Evolutionary conservation across 768 basidiomycete species (phyloP).

Genomic region (Bullera alba): DNA sequence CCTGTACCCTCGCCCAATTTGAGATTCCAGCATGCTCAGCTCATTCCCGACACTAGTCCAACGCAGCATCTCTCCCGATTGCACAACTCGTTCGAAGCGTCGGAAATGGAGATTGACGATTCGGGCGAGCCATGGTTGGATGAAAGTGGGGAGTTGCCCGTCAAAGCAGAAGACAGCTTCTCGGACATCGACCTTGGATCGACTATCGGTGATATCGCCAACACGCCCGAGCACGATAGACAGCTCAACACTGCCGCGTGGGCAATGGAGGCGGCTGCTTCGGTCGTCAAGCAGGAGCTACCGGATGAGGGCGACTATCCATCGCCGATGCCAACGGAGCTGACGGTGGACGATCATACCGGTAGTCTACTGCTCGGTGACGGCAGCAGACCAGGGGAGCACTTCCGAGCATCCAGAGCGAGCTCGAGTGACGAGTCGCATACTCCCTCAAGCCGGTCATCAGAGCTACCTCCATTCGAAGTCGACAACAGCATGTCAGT

Average conservation of each 20-base stretch:
- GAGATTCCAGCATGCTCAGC: conserved; percentile 4
- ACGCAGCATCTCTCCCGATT: conserved; percentile 25
- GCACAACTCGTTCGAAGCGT: conserved; percentile 17
- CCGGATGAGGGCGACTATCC: conserved; percentile 33
- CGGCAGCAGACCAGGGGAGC: neutral
- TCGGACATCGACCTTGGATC: conserved; percentile 27
- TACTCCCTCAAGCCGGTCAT: conserved; percentile 25
- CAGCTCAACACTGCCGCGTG: conserved; percentile 28
- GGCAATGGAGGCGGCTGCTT: conserved; percentile 25
- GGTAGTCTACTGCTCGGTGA: too few species aligned
- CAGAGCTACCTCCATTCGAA: conserved; percentile 27
- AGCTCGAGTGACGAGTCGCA: conserved; percentile 16
- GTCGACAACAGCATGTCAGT: conserved; percentile 11
- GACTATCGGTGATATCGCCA: conserved; percentile 21
- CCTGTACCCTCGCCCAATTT: conserved; percentile 24
- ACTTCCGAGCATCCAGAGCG: conserved; percentile 11
- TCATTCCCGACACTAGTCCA: conserved; percentile 20
- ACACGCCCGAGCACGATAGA: conserved; percentile 33
- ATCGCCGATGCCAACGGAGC: conserved; percentile 21
- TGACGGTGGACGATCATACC: conserved; percentile 9
- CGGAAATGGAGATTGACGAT: conserved; percentile 30
- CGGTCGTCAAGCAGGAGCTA: conserved; percentile 13
- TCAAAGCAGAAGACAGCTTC: conserved; percentile 30
- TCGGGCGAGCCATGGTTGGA: conserved; percentile 31
- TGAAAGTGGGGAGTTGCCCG: conserved; percentile 29